Conservation (phyloP, 1,139 yeast species). For the Saccharomyces hybrid region DNA sequence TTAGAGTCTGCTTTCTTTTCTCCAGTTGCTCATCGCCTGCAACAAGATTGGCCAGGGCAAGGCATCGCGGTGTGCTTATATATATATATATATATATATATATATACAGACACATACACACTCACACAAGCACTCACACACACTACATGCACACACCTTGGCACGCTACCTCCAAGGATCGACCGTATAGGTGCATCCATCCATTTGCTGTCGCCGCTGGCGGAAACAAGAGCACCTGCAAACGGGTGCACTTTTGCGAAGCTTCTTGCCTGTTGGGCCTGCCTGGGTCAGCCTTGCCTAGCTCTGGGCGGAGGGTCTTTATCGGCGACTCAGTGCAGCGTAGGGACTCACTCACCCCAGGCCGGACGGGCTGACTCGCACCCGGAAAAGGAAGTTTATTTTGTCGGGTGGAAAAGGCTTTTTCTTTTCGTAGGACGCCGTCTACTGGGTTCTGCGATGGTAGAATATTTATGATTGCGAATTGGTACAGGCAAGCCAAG, state of each 20-base stretch:
- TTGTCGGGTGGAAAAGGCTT: neutral
- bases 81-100: neutral
- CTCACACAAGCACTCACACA: neutral
- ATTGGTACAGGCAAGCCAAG: neutral
- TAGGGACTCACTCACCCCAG: neutral
- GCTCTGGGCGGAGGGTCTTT: conserved; percentile 1
- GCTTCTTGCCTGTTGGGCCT: neutral
- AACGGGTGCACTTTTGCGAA: neutral
- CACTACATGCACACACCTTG: neutral
- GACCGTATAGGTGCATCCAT: neutral
- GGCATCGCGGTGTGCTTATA: neutral
- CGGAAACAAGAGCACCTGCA: neutral
- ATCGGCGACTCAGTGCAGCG: neutral
- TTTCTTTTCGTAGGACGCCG: neutral
- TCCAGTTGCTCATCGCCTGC: neutral
- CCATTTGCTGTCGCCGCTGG: neutral
- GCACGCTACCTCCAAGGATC: neutral
- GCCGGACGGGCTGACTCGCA: neutral
- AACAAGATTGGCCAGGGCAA: neutral
- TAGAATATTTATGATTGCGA: neutral
- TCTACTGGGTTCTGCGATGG: neutral
- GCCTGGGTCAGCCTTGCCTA: neutral
- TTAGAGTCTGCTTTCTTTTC: neutral
- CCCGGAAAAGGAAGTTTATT: neutral
- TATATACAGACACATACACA: neutral